phyloP scores from a whole-genome alignment of 169 alveolate species.

The Babesia caballi region DNA sequence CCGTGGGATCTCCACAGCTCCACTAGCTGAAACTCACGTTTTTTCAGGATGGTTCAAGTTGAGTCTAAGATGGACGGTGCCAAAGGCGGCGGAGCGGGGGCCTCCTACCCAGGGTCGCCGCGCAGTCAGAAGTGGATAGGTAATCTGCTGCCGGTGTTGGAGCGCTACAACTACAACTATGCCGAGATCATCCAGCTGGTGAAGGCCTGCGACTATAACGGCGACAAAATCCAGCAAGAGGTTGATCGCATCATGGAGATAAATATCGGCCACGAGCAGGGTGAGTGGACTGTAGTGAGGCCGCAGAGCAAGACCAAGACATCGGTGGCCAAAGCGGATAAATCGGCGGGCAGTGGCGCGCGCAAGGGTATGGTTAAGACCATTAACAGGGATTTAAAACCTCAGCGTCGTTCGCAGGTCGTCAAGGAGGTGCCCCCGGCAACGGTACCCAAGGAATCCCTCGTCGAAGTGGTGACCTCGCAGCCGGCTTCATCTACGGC shows the following conservation, averaged over 20 bases:
- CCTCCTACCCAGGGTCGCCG: slow-evolving; percentile 60
- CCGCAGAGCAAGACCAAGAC: slow-evolving; percentile 3
- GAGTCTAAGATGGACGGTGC: slow-evolving; percentile 5
- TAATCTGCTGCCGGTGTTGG: slow-evolving; percentile 60
- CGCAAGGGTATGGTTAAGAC: neutral
- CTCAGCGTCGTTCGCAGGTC: slow-evolving; percentile 2
- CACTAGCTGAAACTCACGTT: neutral
- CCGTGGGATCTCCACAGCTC: too few species aligned
- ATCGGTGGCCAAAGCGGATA: neutral
- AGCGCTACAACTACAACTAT: slow-evolving; percentile 54
- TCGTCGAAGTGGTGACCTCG: neutral
- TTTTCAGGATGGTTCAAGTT: slow-evolving; percentile 31
- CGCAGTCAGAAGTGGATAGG: slow-evolving; percentile 64
- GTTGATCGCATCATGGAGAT: slow-evolving; percentile 63
- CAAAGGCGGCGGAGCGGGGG: slow-evolving; percentile 25
- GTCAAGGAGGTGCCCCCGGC: slow-evolving; percentile 4
- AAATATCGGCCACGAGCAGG: slow-evolving; percentile 66
- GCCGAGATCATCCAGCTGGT: slow-evolving; percentile 56
- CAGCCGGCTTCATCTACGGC: neutral
- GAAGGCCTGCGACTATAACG: slow-evolving; percentile 60
- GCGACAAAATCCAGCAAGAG: slow-evolving; percentile 60
- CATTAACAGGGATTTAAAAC: neutral
- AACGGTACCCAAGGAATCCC: neutral
- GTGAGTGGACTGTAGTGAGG: slow-evolving; percentile 63
- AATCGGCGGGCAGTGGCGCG: neutral